A percentile compares a stretch with the other conserved stretches of the same genome.
Evolutionary conservation across 306 rosid species (phyloP).

Genomic region (Ammopiptanthus mongolicus): DNA sequence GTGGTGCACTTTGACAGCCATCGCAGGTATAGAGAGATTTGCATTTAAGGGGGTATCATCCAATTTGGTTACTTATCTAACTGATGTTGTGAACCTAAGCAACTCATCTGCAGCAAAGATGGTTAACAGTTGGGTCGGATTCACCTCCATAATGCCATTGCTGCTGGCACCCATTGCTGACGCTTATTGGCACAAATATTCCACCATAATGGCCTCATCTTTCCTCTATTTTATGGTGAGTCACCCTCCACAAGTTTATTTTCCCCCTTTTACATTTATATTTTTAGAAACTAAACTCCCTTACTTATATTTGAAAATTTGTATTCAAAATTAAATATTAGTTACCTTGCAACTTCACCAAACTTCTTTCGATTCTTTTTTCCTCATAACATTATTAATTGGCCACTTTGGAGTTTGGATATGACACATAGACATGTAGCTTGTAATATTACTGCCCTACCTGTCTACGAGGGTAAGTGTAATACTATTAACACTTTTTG

Average conservation of each 20-base stretch:
- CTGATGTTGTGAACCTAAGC: conserved; percentile 73
- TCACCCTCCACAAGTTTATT: conserved; percentile 23
- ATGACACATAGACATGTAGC: not conserved
- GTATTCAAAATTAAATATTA: not conserved
- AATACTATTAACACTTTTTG: too few species aligned
- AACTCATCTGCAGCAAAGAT: conserved; percentile 90
- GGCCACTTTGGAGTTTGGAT: not conserved
- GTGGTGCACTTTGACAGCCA: conserved; percentile 36
- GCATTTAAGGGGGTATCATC: conserved; percentile 92
- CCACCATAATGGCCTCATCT: conserved; percentile 63
- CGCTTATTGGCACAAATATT: conserved; percentile 71
- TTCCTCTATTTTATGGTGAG: conserved; percentile 73
- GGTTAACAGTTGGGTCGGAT: conserved; percentile 81
- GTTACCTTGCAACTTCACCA: not conserved
- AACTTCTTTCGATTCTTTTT: not conserved
- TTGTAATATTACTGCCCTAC: not conserved
- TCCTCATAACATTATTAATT: conserved; percentile 1
- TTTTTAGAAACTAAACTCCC: not conserved
- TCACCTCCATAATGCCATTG: conserved; percentile 85
- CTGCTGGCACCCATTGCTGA: conserved; percentile 82
- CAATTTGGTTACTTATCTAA: conserved; percentile 73
- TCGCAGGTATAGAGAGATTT: conserved; percentile 91
- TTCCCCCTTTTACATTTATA: not conserved
- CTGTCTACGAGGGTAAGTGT: not conserved
- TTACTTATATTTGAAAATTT: not conserved